phyloP scores from a whole-genome alignment of 352 stramenopile genomes.

The Globisporangium solare region DNA sequence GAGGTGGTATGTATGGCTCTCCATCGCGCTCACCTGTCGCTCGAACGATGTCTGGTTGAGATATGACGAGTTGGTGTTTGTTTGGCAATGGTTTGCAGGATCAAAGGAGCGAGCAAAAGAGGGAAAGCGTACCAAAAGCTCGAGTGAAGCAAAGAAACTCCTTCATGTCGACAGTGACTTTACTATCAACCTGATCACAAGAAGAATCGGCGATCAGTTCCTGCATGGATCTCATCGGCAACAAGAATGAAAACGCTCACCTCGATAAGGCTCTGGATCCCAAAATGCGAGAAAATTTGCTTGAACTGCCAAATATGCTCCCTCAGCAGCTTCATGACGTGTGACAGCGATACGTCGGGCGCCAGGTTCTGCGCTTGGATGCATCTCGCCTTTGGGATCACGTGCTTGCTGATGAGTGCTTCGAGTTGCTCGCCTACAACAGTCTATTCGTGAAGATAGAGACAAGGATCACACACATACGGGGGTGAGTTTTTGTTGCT shows the following conservation, averaged over 20 bases:
- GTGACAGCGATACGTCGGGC: conserved; percentile 56
- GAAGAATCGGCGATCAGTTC: not conserved
- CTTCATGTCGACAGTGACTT: conserved; percentile 49
- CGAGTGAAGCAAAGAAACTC: conserved; percentile 66
- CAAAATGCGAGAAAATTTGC: conserved; percentile 76
- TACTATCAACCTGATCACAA: conserved; percentile 34
- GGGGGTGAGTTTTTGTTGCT: not conserved
- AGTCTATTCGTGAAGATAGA: conserved; percentile 7
- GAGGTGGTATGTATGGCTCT: conserved; percentile 37
- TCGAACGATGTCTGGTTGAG: conserved; percentile 44
- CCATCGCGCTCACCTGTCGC: conserved; percentile 41
- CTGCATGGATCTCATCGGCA: not conserved
- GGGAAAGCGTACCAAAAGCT: conserved; percentile 52
- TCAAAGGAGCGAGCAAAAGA: not conserved
- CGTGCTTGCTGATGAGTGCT: conserved; percentile 37
- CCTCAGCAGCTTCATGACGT: conserved; percentile 66
- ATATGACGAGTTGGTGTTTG: not conserved
- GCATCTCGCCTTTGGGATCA: conserved; percentile 44
- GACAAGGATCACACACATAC: not conserved
- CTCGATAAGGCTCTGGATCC: conserved; percentile 50
- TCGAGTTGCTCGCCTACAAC: conserved; percentile 30
- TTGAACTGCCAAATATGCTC: conserved; percentile 71
- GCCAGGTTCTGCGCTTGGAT: conserved; percentile 61
- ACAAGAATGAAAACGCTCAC: conserved; percentile 12
- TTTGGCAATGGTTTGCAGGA: not conserved